Percentiles rank a stretch among this genome's conserved stretches.
Conservation (phyloP, 176 grass and related monocot genomes). For the Sorghum bicolor region DNA sequence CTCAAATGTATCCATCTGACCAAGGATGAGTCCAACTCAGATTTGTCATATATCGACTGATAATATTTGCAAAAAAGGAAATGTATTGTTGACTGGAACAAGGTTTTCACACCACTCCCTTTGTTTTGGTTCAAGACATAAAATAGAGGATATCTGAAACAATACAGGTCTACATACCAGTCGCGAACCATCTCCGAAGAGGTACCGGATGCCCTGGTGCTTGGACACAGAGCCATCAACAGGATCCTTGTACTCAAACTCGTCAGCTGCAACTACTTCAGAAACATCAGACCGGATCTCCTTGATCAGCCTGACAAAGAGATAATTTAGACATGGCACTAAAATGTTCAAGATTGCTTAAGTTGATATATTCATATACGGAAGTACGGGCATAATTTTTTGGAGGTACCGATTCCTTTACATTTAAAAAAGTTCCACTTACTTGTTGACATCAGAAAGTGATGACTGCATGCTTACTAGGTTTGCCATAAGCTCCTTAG, state of each 20-base stretch:
- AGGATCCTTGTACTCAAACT: constrained; percentile 99
- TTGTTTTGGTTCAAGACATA: constrained; percentile 11
- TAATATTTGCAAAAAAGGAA: not conserved
- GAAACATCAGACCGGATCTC: constrained; percentile 68
- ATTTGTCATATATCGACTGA: not conserved
- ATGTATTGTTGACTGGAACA: not conserved
- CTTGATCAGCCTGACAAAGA: constrained; percentile 74
- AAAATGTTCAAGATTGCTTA: not conserved
- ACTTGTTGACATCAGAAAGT: constrained; percentile 93
- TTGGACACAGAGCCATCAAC: constrained; percentile 91
- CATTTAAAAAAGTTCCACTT: constrained; percentile 19
- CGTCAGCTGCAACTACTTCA: constrained; percentile 66
- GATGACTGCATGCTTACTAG: constrained; percentile 74
- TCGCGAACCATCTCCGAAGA: constrained; percentile 90
- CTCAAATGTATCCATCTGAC: not conserved
- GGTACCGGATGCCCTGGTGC: constrained; percentile 89
- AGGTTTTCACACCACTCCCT: not conserved
- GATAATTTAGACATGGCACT: constrained; percentile 11
- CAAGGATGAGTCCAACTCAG: not conserved
- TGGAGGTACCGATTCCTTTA: not conserved
- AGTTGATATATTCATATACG: not conserved
- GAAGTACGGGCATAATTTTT: not conserved
- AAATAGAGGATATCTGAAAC: not conserved
- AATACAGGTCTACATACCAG: constrained; percentile 48
- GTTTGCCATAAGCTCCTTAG: constrained; percentile 84